These are phyloP conservation scores for Clonostachys chloroleuca DNA, from an alignment of 2,329 filamentous ascomycete species.

Conservation along the genomic window DNA sequence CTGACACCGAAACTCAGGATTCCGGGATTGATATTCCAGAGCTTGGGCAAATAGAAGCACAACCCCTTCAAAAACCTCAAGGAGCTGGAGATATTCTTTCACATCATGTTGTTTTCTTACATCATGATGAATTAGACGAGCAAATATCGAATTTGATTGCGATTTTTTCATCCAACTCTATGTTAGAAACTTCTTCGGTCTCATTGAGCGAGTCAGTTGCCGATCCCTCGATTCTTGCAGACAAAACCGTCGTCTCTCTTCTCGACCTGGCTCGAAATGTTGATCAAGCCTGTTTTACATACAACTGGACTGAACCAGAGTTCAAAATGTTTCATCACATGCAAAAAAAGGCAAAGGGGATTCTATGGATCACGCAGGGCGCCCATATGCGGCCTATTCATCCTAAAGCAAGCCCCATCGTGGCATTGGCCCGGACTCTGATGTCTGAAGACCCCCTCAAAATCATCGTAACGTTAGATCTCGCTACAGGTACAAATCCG, in stretches of 20 bases:
- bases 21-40: no score
- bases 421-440: constrained; percentile 41
- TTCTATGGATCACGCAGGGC: constrained; percentile 43
- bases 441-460: constrained; percentile 43
- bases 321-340: constrained; percentile 36
- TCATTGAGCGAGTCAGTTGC: no score
- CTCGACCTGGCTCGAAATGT: constrained; percentile 9
- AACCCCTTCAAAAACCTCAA: no score
- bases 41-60: no score
- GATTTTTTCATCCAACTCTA: no score
- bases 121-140: no score
- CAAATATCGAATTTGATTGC: no score
- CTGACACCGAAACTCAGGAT: no score
- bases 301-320: constrained; percentile 26
- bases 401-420: constrained; percentile 30
- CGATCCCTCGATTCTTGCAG: not conserved
- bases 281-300: constrained; percentile 17
- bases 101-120: no score
- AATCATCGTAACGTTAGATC: constrained; percentile 36
- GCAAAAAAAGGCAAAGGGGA: constrained; percentile 22
- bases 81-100: no score
- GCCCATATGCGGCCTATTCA: constrained; percentile 27
- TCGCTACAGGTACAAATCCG: constrained; percentile 16
- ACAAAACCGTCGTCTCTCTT: constrained; percentile 36
- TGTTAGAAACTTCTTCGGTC: no score